Evolutionary conservation across 2,329 filamentous ascomycete genomes (phyloP), one percentile per base, ranked within the genome.

Genomic region (Fusarium oxysporum): DNA sequence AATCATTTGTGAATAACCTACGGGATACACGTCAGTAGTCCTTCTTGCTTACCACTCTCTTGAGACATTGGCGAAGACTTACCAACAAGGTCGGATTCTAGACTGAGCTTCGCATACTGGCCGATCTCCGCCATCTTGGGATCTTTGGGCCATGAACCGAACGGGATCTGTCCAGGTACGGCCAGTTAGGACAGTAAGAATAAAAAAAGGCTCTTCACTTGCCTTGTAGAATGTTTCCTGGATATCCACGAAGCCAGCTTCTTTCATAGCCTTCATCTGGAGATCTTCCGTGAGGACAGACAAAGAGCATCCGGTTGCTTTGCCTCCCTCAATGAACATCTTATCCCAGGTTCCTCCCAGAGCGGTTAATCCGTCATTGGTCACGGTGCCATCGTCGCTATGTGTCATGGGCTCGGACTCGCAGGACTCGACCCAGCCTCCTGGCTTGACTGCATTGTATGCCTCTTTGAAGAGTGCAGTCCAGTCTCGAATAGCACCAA

Each of bases 61-160:
- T 33, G 16, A 13, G 14, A 4, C 40, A 2, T 10, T 19, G 6
- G 7, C 14, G 3, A 19, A 14, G 9, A 5, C 67, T 37, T n/a
- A 70, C 67, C 67, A 28, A 37, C 65, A 19, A 70, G 67, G 16
- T 70, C 67, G 1, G 65, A 64, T 12, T 70, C 65, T 9, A 70
- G 38, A 28, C 58, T 69, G 2, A 70, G 28, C 25, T 70, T 58
- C 11, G 60, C 67, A 9, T 54, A 70, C 19, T 68, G 58, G 12
- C 65, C 65, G 3, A 69, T 68, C 23, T 70, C 53, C 0, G 65
- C 65, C 47, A 69, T 16, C 30, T 64, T 69, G 0, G 41, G 53
- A 10, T 70, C 59, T 16, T 59, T 59, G 5, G 65, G 53, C 59
- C 67, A 71, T 17, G 50, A 57, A 2, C 68, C 65, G n/a, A 61